Evolutionary conservation across 139 green algal genomes (phyloP).

Genomic region (Chlamydomonas schloesseri): DNA sequence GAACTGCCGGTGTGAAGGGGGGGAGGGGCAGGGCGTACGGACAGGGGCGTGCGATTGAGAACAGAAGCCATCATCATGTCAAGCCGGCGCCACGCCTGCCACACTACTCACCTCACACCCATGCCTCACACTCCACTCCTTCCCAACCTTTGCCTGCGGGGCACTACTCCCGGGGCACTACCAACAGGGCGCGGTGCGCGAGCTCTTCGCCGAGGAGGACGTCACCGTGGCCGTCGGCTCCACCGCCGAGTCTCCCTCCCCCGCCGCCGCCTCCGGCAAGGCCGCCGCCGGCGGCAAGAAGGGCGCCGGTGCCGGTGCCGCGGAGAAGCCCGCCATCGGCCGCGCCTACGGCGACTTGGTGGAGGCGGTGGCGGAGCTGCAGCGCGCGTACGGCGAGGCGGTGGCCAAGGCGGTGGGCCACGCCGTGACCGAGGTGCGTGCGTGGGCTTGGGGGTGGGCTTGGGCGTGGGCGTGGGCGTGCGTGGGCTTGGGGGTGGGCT

Average conservation of each 20-base stretch:
- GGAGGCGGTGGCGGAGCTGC: constrained; percentile 38
- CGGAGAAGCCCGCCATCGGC: neutral
- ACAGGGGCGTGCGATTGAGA: too few species aligned
- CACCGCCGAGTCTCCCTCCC: too few species aligned
- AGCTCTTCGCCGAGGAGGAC: constrained; percentile 8
- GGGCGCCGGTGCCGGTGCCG: neutral
- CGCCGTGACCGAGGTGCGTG: constrained; percentile 19
- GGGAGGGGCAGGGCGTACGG: too few species aligned
- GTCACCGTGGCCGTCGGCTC: neutral
- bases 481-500: too few species aligned
- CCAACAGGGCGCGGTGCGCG: constrained; percentile 30
- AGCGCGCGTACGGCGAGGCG: constrained; percentile 28
- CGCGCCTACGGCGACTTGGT: constrained; percentile 31
- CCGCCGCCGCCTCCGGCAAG: neutral
- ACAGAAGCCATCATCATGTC: too few species aligned
- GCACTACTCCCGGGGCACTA: too few species aligned
- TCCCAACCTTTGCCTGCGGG: too few species aligned
- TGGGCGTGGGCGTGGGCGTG: too few species aligned
- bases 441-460: neutral
- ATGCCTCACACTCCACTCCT: too few species aligned
- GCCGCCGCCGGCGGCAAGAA: neutral
- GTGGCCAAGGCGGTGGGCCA: constrained; percentile 23
- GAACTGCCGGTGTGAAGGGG: too few species aligned
- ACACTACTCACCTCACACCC: too few species aligned
- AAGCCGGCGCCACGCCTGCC: too few species aligned